phyloP scores from a whole-genome alignment of 2,329 filamentous ascomycete species.

The Sordariomycetes sp. region DNA sequence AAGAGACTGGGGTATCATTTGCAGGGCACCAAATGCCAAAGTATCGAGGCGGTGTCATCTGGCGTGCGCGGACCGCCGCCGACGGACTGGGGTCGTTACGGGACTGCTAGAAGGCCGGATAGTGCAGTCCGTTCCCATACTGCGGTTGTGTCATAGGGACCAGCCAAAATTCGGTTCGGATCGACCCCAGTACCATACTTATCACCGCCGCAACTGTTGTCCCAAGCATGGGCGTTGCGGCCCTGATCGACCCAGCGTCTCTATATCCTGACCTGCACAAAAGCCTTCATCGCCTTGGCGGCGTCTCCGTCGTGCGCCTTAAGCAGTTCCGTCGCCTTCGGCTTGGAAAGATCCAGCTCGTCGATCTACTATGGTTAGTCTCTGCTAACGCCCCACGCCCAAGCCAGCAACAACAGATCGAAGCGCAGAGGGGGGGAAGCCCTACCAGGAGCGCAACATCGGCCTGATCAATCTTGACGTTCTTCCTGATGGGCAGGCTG shows the following conservation, averaged over 20 bases:
- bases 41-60: too few relatives aligned
- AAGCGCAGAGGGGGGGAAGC: slow-evolving; percentile 7
- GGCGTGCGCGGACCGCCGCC: too few relatives aligned
- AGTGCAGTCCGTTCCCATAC: too few relatives aligned
- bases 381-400: not conserved
- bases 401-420: not conserved
- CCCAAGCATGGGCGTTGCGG: too few relatives aligned
- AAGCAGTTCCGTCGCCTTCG: slow-evolving; percentile 64
- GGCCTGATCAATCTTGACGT: slow-evolving; percentile 62
- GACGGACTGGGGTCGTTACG: too few relatives aligned
- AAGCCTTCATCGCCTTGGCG: slow-evolving; percentile 56
- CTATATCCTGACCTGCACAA: slow-evolving; percentile 11
- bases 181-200: too few relatives aligned
- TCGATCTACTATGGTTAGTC: slow-evolving; percentile 37
- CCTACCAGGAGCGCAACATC: slow-evolving; percentile 61
- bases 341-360: slow-evolving; percentile 60
- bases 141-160: too few relatives aligned
- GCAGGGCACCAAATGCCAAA: too few relatives aligned
- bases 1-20: too few relatives aligned
- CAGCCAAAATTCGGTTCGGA: too few relatives aligned
- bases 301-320: slow-evolving; percentile 61
- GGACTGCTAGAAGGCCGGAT: too few relatives aligned
- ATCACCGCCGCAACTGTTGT: too few relatives aligned
- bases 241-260: not conserved
- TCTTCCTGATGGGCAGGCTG: slow-evolving; percentile 27